A percentile compares a stretch with the other conserved stretches of the same genome.
Conservation (phyloP, 208 protist genomes). For the Crithidia bombi region DNA sequence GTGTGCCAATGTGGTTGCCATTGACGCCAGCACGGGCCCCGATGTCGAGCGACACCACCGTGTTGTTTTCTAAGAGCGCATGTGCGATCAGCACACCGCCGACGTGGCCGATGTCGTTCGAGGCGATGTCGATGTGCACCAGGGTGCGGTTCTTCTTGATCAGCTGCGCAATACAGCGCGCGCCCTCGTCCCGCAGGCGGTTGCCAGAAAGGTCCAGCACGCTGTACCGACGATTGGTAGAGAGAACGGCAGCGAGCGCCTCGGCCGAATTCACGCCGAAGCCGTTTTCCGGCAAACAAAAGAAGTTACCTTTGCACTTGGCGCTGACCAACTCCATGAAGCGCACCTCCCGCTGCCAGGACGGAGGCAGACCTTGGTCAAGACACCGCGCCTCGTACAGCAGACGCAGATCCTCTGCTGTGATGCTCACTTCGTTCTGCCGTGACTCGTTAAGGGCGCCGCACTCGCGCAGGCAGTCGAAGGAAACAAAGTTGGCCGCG, state of each 20-base stretch:
- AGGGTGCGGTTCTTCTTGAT: slow-evolving; percentile 78
- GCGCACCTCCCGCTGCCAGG: slow-evolving; percentile 88
- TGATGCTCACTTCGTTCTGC: slow-evolving; percentile 74
- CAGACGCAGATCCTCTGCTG: slow-evolving; percentile 70
- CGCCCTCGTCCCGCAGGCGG: slow-evolving; percentile 87
- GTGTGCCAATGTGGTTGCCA: slow-evolving; percentile 90
- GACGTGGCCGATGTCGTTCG: slow-evolving; percentile 89
- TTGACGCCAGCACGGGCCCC: slow-evolving; percentile 86
- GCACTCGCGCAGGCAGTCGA: slow-evolving; percentile 72
- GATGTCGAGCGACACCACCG: slow-evolving; percentile 92
- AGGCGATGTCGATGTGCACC: slow-evolving; percentile 86
- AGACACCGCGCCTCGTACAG: slow-evolving; percentile 90
- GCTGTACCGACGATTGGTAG: slow-evolving; percentile 81
- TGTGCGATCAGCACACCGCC: slow-evolving; percentile 80
- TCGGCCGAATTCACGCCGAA: slow-evolving; percentile 75
- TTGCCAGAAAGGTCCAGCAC: slow-evolving; percentile 93
- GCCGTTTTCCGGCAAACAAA: slow-evolving; percentile 88
- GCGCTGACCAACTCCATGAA: slow-evolving; percentile 93
- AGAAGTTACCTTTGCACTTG: slow-evolving; percentile 89
- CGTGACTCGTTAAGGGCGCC: slow-evolving; percentile 52
- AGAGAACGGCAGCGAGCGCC: slow-evolving; percentile 81
- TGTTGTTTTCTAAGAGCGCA: slow-evolving; percentile 87
- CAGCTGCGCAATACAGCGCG: slow-evolving; percentile 76
- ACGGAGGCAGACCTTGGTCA: slow-evolving; percentile 79
- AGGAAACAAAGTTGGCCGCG: slow-evolving; percentile 88